phyloP scores from a whole-genome alignment of 2,329 filamentous ascomycete genomes.

The Epichloe gansuensis region DNA sequence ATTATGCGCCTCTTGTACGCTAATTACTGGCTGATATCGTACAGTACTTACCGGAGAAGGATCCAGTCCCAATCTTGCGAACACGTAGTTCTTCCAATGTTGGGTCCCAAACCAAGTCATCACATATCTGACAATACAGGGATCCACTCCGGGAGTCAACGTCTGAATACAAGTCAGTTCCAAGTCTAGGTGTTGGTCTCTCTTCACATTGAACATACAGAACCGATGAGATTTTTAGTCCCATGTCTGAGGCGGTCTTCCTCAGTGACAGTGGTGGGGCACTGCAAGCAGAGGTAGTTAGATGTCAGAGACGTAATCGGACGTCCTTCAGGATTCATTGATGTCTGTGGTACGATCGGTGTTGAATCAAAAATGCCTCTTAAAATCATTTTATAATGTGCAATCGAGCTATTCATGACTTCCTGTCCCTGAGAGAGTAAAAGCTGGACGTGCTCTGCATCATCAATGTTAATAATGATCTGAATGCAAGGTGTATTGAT shows the following conservation, averaged over 20 bases:
- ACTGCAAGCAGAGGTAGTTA: slow-evolving; percentile 64
- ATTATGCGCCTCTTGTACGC: neutral
- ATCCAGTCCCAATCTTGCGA: slow-evolving; percentile 55
- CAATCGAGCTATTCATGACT: slow-evolving; percentile 54
- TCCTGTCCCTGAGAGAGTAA: slow-evolving; percentile 51
- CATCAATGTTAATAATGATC: neutral
- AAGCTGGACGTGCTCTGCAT: slow-evolving; percentile 57
- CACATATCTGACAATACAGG: slow-evolving; percentile 70
- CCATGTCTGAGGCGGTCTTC: slow-evolving; percentile 57
- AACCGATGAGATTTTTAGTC: slow-evolving; percentile 60
- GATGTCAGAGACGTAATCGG: slow-evolving; percentile 50
- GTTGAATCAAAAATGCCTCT: slow-evolving; percentile 58
- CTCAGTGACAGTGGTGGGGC: slow-evolving; percentile 54
- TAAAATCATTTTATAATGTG: slow-evolving; percentile 61
- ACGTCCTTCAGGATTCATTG: slow-evolving; percentile 42
- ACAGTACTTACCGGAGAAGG: slow-evolving; percentile 45
- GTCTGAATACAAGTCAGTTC: slow-evolving; percentile 35
- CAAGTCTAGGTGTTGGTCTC: neutral
- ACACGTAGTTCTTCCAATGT: slow-evolving; percentile 65
- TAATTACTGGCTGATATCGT: neutral
- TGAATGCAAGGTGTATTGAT: neutral
- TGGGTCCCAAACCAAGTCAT: slow-evolving; percentile 74
- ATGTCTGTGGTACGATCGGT: slow-evolving; percentile 53
- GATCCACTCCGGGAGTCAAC: slow-evolving; percentile 66
- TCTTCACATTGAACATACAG: slow-evolving; percentile 38